These are phyloP conservation scores for Azolla pinnata DNA, from an alignment of 75 land plant genomes.

Conservation along the genomic window DNA sequence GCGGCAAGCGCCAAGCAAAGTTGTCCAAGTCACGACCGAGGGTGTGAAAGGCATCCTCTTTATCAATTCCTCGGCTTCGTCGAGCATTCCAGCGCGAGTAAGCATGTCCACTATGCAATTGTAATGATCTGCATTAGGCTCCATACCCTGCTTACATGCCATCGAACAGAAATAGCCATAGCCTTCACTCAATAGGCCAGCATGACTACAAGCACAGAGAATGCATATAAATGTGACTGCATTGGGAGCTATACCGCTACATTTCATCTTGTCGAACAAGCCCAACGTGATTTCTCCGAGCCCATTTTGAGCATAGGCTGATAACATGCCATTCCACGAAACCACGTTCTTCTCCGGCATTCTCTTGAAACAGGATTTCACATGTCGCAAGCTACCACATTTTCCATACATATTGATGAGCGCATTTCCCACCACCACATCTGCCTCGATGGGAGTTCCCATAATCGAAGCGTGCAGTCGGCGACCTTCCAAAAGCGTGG, in stretches of 20 bases:
- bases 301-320: slow-evolving; percentile 58
- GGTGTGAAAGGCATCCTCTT: slow-evolving; percentile 34
- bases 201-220: slow-evolving; percentile 56
- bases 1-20: slow-evolving; percentile 48
- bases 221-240: slow-evolving; percentile 50
- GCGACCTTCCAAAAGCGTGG: slow-evolving; percentile 39
- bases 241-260: slow-evolving; percentile 31
- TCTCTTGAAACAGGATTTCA: slow-evolving; percentile 30
- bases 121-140: slow-evolving; percentile 44
- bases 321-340: slow-evolving; percentile 57
- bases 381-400: slow-evolving; percentile 40
- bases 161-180: slow-evolving; percentile 33
- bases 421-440: slow-evolving; percentile 37
- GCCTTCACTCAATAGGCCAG: slow-evolving; percentile 46
- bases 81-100: slow-evolving; percentile 38
- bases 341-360: slow-evolving; percentile 37
- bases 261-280: slow-evolving; percentile 34
- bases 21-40: slow-evolving; percentile 49
- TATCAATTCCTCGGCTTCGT: slow-evolving; percentile 44
- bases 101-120: slow-evolving; percentile 57
- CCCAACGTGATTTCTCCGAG: slow-evolving; percentile 34
- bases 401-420: slow-evolving; percentile 53
- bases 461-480: slow-evolving; percentile 37
- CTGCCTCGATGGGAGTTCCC: slow-evolving; percentile 21
- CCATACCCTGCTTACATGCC: slow-evolving; percentile 22